Evolutionary conservation across 176 grass and related monocot genomes (phyloP).

Genomic region (Aegilops umbellulata): DNA sequence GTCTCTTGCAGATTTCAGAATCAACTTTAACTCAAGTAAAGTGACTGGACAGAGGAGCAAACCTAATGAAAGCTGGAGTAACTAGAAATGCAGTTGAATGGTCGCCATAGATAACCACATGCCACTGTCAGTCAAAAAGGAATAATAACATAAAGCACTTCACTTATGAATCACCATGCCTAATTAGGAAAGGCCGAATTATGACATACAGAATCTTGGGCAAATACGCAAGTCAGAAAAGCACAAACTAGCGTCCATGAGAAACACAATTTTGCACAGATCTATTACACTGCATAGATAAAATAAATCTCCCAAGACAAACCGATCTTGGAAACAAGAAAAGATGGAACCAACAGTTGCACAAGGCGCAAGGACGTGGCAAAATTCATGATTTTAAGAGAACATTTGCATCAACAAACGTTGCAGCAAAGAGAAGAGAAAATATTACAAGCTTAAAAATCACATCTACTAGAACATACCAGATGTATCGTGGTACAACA

Average conservation of each 20-base stretch:
- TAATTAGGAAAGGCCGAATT: background rate
- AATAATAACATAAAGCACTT: background rate
- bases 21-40: background rate
- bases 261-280: background rate
- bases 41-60: background rate
- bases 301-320: background rate
- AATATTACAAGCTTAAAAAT: conserved; percentile 13
- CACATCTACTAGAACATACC: conserved; percentile 28
- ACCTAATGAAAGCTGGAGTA: background rate
- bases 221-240: background rate
- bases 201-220: background rate
- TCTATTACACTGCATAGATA: background rate
- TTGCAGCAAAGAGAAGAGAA: background rate
- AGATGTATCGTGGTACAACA: conserved; percentile 33
- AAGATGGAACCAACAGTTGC: background rate
- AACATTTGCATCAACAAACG: background rate
- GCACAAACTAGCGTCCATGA: background rate
- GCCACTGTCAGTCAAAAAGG: background rate
- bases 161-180: background rate
- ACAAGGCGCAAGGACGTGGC: background rate
- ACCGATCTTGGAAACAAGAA: background rate
- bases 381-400: background rate
- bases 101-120: background rate
- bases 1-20: background rate
- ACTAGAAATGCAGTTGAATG: background rate